These are phyloP conservation scores for Zangia roseola DNA, from an alignment of 768 basidiomycete genomes.

Conservation along the genomic window DNA sequence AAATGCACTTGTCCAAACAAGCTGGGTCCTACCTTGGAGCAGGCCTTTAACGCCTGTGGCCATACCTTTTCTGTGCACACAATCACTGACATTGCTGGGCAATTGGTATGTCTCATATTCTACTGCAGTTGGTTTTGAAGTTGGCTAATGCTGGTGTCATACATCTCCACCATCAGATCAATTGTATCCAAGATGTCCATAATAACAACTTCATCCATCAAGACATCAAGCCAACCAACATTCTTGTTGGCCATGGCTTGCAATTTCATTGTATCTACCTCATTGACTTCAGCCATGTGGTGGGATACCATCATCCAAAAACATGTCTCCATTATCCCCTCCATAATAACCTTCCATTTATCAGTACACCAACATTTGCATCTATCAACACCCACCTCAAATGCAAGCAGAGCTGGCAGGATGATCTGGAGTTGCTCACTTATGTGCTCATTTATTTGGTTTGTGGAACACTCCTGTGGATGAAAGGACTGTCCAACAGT, in stretches of 20 bases:
- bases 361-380: not conserved
- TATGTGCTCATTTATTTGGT: slow-evolving; percentile 1
- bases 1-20: not conserved
- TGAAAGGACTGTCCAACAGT: not conserved
- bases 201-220: not conserved
- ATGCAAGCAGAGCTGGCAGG: not conserved
- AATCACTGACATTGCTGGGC: not conserved
- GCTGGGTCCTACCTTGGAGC: not conserved
- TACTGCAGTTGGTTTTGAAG: not conserved
- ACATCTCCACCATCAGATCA: not conserved
- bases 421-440: not conserved
- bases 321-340: not conserved
- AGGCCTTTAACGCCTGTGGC: not conserved
- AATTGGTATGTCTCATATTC: not conserved
- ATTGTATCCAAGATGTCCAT: not conserved
- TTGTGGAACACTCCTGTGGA: not conserved
- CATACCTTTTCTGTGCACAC: not conserved
- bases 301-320: not conserved
- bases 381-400: not conserved
- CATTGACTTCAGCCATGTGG: no score
- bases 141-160: not conserved
- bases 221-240: slow-evolving; percentile 1
- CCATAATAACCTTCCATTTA: not conserved
- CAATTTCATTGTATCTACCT: not conserved
- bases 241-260: not conserved